Base-by-base conservation (phyloP, 345 rosid genomes). In the Conringia planisiliqua region DNA sequence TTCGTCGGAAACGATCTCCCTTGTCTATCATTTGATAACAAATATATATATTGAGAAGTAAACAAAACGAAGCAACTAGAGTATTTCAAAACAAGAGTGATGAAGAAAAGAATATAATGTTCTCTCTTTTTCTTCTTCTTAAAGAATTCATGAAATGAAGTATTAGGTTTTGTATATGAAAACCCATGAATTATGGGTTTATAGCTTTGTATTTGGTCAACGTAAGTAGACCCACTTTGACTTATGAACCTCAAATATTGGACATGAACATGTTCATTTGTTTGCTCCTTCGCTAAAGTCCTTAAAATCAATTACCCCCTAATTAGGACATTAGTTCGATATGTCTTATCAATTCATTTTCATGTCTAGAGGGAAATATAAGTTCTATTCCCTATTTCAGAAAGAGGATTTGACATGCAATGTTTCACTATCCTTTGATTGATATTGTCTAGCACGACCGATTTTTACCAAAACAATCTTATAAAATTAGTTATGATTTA, bases 181-280 rank as follows among this genome's bases (percentile, higher is more conserved):
- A 47, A 36, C 6, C 59, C 51, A 30, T 30, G 6, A 30, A 5
- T 32, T 24, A 62, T 48, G 51, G 66, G 33, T 57, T 67, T 61
- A 74, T 4, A 47, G 42, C 52, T 60, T 30, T 68, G 55, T 57
- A 58, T 38, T 16, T 57, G 54, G 68, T 74, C 73, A 74, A 22
- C 66, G 60, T 16, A 61, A 67, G 52, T 75, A 75, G 69, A 75
- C 68, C 62, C 36, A 40, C 56, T 75, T 75, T 68, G 79, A 75
- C 79, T 68, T 40, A 11, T 13, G 39, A 67, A 58, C 54, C 51
- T 76, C 50, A 76, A 8, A 22, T 58, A 61, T 52, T 33, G 40
- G 70, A 62, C 79, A 62, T 52, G 63, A 67, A 39, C 79, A 75
- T 67, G 79, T 75, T 59, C 73, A n/a, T 18, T 6, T 75, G 78